Base-by-base conservation (phyloP, 495 filamentous ascomycete species). In the Cudoniella acicularis region DNA sequence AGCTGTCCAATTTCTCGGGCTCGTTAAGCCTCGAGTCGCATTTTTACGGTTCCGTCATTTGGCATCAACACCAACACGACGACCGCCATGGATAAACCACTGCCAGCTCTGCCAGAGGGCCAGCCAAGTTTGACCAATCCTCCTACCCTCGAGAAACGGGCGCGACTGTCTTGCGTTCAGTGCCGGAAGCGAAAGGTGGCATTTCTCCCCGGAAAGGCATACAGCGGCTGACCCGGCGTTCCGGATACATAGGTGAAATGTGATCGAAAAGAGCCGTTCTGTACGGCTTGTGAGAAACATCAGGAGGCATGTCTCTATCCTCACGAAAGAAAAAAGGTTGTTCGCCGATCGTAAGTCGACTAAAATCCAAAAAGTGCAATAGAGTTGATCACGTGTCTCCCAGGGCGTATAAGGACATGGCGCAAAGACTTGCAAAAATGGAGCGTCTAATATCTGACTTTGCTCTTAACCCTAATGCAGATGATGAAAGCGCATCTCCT, bases 151-250 rank as follows among this genome's bases (percentile, higher is more conserved):
- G 52, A 54, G 10, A 41, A 54, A 17, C 27, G 30, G 24, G 52
- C 52, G 6, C 27, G 30, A 8, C 30, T 36, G 40, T 36, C 52
- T 54, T 54, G 52, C 22, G 21, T 24, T 16, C 11, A 36, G 9
- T 54, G 52, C 17, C 27, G 52, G 30, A 54, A 54, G 20, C 27
- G 52, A 22, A 54, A 54, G 52, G 52, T 54, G 21, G 16, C 17
- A 16, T n/a, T 50, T 21, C 3, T 50, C 21, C 20, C 48, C 20
- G 21, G 48, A 50, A 3, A 10, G 23, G 10, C 20, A 23, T 25
- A 8, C 6, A 43, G 2, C 3, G 25, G 10, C 25, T 30, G 10
- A 40, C 50, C 43, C 11, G 43, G 43, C 8, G 8, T 6, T 3
- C 20, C 20, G 10, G 48, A 47, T 50, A n/a, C n/a, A n/a, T n/a